Evolutionary conservation across 352 stramenopile species (phyloP).

Genomic region (Pythium insidiosum): DNA sequence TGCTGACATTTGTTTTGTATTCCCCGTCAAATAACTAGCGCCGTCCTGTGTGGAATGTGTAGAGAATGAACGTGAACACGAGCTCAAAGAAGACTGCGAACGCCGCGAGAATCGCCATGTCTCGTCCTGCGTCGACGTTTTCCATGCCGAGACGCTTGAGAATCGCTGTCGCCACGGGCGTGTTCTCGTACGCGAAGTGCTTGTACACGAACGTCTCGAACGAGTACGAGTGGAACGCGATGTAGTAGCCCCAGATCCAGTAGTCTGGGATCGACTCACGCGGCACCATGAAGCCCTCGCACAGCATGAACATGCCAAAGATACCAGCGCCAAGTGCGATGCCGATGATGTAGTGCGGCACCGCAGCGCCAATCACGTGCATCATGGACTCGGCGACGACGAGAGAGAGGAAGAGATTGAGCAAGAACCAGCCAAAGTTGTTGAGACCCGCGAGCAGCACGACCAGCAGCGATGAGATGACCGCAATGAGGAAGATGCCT

Average conservation of each 20-base stretch:
- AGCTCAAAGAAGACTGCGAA: constrained; percentile 22
- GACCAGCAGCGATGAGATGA: constrained; percentile 24
- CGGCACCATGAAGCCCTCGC: constrained; percentile 42
- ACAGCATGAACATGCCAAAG: constrained; percentile 50
- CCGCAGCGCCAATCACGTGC: constrained; percentile 27
- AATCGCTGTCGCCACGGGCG: constrained; percentile 5
- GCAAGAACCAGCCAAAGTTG: constrained; percentile 21
- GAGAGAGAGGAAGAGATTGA: constrained; percentile 44
- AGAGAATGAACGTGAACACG: constrained; percentile 38
- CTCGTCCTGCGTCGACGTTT: constrained; percentile 13
- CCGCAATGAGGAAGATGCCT: constrained; percentile 31
- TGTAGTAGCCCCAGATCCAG: constrained; percentile 47
- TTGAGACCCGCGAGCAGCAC: constrained; percentile 24
- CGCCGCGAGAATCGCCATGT: constrained; percentile 21
- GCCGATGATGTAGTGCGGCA: constrained; percentile 50
- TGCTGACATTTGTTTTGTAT: too few relatives aligned
- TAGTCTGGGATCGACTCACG: constrained; percentile 25
- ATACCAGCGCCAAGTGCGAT: constrained; percentile 40
- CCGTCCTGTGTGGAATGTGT: constrained; percentile 48
- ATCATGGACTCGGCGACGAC: constrained; percentile 39
- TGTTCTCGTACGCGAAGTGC: constrained; percentile 19
- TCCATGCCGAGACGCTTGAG: constrained; percentile 18
- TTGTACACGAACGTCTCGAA: constrained; percentile 48
- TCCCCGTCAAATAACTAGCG: too few relatives aligned
- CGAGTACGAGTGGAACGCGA: constrained; percentile 51